Conservation (phyloP, 805 yeast species). For the Lipomyces spencermartinsiae region DNA sequence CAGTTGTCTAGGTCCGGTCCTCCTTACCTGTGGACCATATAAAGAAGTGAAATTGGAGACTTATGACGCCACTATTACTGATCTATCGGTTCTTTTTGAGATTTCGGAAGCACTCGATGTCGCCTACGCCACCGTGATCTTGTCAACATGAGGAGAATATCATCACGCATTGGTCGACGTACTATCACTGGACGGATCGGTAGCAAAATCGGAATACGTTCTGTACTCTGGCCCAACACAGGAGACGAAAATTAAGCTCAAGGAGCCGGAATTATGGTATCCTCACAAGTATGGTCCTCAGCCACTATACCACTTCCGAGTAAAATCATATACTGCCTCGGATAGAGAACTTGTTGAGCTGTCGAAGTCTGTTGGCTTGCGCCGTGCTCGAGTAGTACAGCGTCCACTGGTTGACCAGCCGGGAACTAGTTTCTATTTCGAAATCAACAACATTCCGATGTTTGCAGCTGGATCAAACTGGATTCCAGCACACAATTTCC, state of each 20-base stretch:
- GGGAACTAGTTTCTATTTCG: slow-evolving; percentile 55
- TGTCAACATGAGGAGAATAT: slow-evolving; percentile 4
- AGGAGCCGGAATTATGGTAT: slow-evolving; percentile 51
- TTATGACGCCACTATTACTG: slow-evolving; percentile 38
- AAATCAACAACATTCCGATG: slow-evolving; percentile 51
- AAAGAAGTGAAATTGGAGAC: slow-evolving; percentile 48
- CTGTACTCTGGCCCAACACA: not conserved
- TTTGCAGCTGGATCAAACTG: slow-evolving; percentile 54
- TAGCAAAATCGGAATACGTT: slow-evolving; percentile 9
- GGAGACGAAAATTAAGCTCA: slow-evolving; percentile 25
- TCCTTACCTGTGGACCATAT: slow-evolving; percentile 56
- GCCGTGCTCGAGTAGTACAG: slow-evolving; percentile 53
- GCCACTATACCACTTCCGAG: slow-evolving; percentile 44
- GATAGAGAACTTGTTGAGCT: slow-evolving; percentile 12
- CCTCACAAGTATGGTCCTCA: slow-evolving; percentile 52
- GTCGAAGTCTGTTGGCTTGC: slow-evolving; percentile 49
- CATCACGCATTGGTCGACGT: slow-evolving; percentile 26
- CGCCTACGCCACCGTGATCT: slow-evolving; percentile 6
- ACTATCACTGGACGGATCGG: slow-evolving; percentile 22
- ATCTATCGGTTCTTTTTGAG: slow-evolving; percentile 34
- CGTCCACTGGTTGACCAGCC: slow-evolving; percentile 44
- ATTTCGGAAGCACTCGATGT: slow-evolving; percentile 27
- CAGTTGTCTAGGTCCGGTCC: slow-evolving; percentile 40
- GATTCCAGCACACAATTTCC: slow-evolving; percentile 57
- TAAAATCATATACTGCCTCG: not conserved